Evolutionary conservation across 2,329 filamentous ascomycete species (phyloP), one percentile per base, ranked within the genome.

Genomic region (Arthrocladium fulminans): DNA sequence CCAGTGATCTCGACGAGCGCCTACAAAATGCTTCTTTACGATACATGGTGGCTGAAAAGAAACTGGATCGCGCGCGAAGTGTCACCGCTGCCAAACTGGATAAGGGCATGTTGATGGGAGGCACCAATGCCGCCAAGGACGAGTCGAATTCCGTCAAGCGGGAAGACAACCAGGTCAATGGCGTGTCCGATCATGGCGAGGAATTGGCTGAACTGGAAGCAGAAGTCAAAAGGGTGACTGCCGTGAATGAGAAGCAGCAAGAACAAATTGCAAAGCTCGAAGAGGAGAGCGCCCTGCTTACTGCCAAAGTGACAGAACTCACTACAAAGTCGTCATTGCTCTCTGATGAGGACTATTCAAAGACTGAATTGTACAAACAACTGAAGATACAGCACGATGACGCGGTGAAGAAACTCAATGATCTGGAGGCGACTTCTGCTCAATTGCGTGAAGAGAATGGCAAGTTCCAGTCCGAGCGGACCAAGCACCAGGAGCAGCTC

Each of bases 41-140:
- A 55, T 97, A 94, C 61, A 87, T 97, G 72, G 86, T 94, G 57
- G 92, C 92, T 0, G 92, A 98, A 65, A 94, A 94, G 71, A 92
- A 88, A 64, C 73, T 97, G 45, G 92, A 98, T 64, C 81, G 92
- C 37, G 80, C 84, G 20, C 90, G 87, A 66, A 98, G 92, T 62
- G 72, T 81, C 13, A 88, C 94, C 49, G 88, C 96, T 1, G 86
- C 89, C 53, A 95, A 94, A 64, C 69, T 98, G 51, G 92, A 97
- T 64, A 85, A 88, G 60, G 87, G 95, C 67, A 88, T 89, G 25
- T 78, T 89, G 45, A 77, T 86, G 50, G 83, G 83, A 49, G 79
- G 77, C 12, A 66, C 68, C 37, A 52, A 73, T 69, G 53, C 68
- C 24, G 67, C 65, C 29, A 69, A 71, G 15, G 71, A 72, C 39